Base-by-base conservation (phyloP, 2,329 filamentous ascomycete genomes). In the Chrysoporthe deuterocubensis region DNA sequence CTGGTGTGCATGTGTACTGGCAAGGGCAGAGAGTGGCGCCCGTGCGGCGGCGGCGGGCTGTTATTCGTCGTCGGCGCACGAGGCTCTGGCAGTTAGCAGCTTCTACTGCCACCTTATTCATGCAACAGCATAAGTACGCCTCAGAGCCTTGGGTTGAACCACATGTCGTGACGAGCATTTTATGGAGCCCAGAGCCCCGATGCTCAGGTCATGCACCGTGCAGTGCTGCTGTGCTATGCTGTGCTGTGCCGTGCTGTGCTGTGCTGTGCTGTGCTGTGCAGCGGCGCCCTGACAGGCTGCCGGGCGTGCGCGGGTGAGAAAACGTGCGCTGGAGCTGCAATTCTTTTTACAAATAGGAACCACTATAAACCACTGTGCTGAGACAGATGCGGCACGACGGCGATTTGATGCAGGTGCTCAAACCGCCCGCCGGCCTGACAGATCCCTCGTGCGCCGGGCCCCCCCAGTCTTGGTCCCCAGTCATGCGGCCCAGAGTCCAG, bases 21-120 rank as follows among this genome's bases (percentile, higher is more conserved):
- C 3, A 32, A 8, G 21, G 11, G 14, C 9, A 32, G 21, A 32
- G 7, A 13, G 3, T 34, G 50, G 21, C 32, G 11, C 63, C 56
- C 62, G 67, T 68, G 67, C 64, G 50, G 63, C 43, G 16, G 18
- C 43, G 58, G 44, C 43, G 65, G 63, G 64, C 62, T 62, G 65
- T 66, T 57, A 68, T 66, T 68, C 67, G 67, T 26, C 50, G 58
- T 44, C 54, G 44, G 26, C 26, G 26, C 26, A 26, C 26, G 26
- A 26, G 26, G 26, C 26, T 26, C 26, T 26, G 26, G 26, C 26
- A 26, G 26, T 26, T 56, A 42, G 48, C 37, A 56, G 52, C 52
- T 52, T 16, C 2, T 16, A 48, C 16, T 52, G 48, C 13, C n/a
- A 11, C 48, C 52, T 37, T 34, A 37, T 57, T 57, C 34, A 57